A percentile compares a stretch with the other conserved stretches of the same genome.
These are phyloP conservation scores for Komagataea norvegica DNA, from an alignment of 1,139 yeast genomes.

Conservation along the genomic window DNA sequence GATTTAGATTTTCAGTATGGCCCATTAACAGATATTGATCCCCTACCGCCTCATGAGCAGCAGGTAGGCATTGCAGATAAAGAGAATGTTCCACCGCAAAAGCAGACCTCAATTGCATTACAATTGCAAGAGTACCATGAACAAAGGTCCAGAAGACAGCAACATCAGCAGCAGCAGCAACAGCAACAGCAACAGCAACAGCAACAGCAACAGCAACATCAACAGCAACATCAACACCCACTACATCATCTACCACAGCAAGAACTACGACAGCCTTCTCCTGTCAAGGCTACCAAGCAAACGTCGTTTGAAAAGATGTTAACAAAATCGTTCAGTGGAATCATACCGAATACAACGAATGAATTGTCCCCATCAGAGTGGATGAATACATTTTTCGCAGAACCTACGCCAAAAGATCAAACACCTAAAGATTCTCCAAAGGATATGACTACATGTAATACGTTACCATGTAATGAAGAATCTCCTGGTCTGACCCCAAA, in stretches of 20 bases:
- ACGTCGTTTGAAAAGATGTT: constrained; percentile 27
- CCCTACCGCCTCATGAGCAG: constrained; percentile 28
- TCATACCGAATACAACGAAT: constrained; percentile 14
- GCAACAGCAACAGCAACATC: constrained; percentile 4
- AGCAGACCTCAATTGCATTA: constrained; percentile 8
- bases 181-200: constrained; percentile 5
- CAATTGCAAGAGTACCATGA: constrained; percentile 13
- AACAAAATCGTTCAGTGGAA: constrained; percentile 25
- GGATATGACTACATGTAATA: constrained; percentile 38
- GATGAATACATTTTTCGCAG: constrained; percentile 27
- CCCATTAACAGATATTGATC: constrained; percentile 53
- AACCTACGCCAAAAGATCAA: constrained; percentile 43
- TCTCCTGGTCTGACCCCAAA: constrained; percentile 16
- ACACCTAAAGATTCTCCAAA: constrained; percentile 34
- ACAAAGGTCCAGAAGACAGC: constrained; percentile 6
- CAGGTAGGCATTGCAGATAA: constrained; percentile 18
- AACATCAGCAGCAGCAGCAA: constrained; percentile 6
- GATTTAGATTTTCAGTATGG: constrained; percentile 48
- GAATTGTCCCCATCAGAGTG: constrained; percentile 24
- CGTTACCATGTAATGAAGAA: constrained; percentile 31
- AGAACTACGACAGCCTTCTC: constrained; percentile 4
- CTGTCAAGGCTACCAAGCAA: constrained; percentile 23
- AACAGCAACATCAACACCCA: constrained; percentile 4
- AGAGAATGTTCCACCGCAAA: constrained; percentile 29
- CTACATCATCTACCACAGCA: not conserved